Conservation (phyloP, 768 basidiomycete species). For the Trametopsis cervina region DNA sequence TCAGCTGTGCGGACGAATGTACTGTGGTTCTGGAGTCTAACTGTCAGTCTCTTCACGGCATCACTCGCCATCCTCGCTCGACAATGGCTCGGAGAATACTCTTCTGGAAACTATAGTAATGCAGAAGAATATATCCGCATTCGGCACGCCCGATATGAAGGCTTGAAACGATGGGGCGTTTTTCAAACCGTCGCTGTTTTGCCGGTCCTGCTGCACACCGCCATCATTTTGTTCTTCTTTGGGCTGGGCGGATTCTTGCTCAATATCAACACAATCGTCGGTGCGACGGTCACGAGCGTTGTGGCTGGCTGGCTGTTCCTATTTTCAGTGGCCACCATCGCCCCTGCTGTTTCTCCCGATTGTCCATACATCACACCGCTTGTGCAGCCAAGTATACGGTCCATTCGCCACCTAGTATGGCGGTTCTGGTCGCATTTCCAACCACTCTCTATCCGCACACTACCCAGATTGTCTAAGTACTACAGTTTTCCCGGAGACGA, state of each 20-base stretch:
- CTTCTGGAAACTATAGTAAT: neutral
- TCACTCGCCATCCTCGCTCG: constrained; percentile 5
- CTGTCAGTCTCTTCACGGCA: constrained; percentile 1
- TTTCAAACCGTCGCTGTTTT: neutral
- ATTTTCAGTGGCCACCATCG: neutral
- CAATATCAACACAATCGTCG: no score
- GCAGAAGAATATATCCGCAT: neutral
- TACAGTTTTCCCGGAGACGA: no score
- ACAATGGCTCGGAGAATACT: constrained; percentile 8
- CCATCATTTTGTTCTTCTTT: constrained; percentile 4
- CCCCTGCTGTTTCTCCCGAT: constrained; percentile 1
- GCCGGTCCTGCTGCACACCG: constrained; percentile 2
- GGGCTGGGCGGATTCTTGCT: neutral
- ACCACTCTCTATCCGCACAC: no score
- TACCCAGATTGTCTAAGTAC: no score
- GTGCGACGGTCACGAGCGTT: neutral
- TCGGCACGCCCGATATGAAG: constrained; percentile 1
- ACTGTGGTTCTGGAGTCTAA: constrained; percentile 6
- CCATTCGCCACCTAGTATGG: no score
- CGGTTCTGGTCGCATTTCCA: no score
- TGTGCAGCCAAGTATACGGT: neutral
- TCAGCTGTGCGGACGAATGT: neutral
- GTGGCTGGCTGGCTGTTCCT: neutral
- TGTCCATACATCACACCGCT: constrained; percentile 7
- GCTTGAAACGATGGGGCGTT: neutral